phyloP scores from a whole-genome alignment of 78 protist species.

The Dictyostelium capitatum region DNA sequence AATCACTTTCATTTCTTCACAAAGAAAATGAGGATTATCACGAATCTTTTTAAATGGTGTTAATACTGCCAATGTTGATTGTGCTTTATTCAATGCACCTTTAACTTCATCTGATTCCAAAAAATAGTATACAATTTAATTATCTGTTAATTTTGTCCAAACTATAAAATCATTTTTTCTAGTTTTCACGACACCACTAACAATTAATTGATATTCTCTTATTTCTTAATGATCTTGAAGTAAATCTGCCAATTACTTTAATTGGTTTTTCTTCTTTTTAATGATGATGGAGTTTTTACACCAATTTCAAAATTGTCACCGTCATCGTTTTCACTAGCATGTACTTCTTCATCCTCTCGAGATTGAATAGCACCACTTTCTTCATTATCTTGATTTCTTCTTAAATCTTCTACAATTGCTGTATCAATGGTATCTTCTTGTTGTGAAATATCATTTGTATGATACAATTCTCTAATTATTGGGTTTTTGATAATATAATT shows the following conservation, averaged over 20 bases:
- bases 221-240: not conserved
- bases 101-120: conserved; percentile 69
- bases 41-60: conserved; percentile 87
- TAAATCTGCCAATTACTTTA: not conserved
- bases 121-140: conserved; percentile 82
- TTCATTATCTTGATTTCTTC: not conserved
- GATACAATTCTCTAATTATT: conserved; percentile 40
- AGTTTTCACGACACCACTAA: conserved; percentile 32
- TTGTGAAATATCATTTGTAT: conserved; percentile 13
- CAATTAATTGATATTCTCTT: conserved; percentile 22
- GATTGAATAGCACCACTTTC: not conserved
- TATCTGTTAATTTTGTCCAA: conserved; percentile 80
- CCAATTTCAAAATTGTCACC: not conserved
- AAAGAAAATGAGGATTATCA: conserved; percentile 66
- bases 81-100: conserved; percentile 64
- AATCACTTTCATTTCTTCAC: conserved; percentile 56
- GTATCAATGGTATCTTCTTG: conserved; percentile 28
- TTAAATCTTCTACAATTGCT: conserved; percentile 67
- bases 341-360: not conserved
- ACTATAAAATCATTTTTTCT: conserved; percentile 85
- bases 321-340: not conserved
- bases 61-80: conserved; percentile 79
- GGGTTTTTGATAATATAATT: conserved; percentile 19
- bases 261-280: not conserved
- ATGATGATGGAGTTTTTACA: not conserved